These are phyloP conservation scores for Aquilaria malaccensis DNA, from an alignment of 345 rosid genomes.

Conservation along the genomic window DNA sequence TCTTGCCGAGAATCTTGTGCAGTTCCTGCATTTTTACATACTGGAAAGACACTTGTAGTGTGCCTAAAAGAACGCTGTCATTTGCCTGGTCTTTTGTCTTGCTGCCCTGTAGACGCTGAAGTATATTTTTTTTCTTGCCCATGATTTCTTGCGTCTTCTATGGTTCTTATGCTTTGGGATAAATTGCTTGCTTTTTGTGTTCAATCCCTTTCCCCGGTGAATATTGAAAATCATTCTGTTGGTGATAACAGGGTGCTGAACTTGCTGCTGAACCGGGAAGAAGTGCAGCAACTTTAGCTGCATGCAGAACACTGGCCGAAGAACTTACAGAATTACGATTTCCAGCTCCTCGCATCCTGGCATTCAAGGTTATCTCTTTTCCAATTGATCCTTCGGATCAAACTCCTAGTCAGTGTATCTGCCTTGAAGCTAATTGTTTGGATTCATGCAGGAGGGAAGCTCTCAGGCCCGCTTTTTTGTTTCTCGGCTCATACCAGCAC, in stretches of 20 bases:
- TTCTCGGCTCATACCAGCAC: conserved; percentile 89
- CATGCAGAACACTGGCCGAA: conserved; percentile 95
- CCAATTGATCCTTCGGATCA: background rate
- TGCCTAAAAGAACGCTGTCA: too few species aligned
- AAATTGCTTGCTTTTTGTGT: background rate
- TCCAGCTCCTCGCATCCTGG: conserved; percentile 93
- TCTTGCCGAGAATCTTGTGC: too few species aligned
- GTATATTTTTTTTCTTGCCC: background rate
- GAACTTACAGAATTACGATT: conserved; percentile 89
- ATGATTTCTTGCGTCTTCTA: too few species aligned
- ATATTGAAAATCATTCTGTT: conserved; percentile 3
- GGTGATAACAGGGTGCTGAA: conserved; percentile 71
- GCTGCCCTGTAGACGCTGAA: background rate
- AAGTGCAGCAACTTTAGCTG: conserved; percentile 86
- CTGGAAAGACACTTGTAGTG: too few species aligned
- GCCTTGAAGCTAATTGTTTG: conserved; percentile 6
- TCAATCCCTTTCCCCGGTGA: background rate
- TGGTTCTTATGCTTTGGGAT: background rate
- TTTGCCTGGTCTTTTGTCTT: background rate
- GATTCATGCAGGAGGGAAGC: conserved; percentile 72
- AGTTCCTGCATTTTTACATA: too few species aligned
- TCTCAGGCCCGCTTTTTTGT: conserved; percentile 95
- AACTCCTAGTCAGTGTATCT: background rate
- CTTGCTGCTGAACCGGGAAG: conserved; percentile 84
- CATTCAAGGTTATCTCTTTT: conserved; percentile 62